Evolutionary conservation across 78 protist genomes (phyloP), one percentile per base, ranked within the genome.

Genomic region (Isochrysis galbana): DNA sequence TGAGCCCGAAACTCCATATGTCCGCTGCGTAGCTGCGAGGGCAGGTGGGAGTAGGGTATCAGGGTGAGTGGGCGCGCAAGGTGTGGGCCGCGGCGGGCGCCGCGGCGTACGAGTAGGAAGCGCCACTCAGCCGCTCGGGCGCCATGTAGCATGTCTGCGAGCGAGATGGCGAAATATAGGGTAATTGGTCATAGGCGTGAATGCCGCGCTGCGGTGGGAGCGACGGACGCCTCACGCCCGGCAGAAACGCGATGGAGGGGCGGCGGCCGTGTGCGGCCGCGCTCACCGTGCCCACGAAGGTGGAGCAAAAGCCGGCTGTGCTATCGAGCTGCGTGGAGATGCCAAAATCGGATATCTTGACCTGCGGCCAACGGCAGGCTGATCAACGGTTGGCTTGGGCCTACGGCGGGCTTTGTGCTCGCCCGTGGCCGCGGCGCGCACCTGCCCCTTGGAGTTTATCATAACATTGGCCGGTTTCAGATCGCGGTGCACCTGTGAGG

Each of bases 331-430:
- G 39, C 55, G 88, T 44, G 32, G 88, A 80, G 88, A 80, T 80
- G 2, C 88, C 88, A 29, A 80, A 80, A 38, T 80, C 88, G 42
- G 88, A 25, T 14, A 80, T 80, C 88, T 80, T 80, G 74, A 61
- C 74, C 29, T 54, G 67, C 10, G 32, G 67, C 67, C 10, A 54
- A 54, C 10, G 19, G 32, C 67, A 54, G 19, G 32, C 32, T 54
- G 10, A 21, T 54, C 67, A 54, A 54, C 32, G 32, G 67, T 54
- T 10, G 32, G 67, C 19, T 10, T 19, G 67, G 32, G 67, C 67
- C 32, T 54, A 54, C 67, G 67, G 10, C 32, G 32, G 67, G 10
- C 32, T 54, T 10, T 19, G 67, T 54, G 67, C 67, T 10, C 67
- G 67, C 19, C 32, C 67, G 67, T 54, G 67, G 67, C 67, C 32